Evolutionary conservation across 768 basidiomycete genomes (phyloP), one percentile per base, ranked within the genome.

Genomic region (Boletus eberwhitei): DNA sequence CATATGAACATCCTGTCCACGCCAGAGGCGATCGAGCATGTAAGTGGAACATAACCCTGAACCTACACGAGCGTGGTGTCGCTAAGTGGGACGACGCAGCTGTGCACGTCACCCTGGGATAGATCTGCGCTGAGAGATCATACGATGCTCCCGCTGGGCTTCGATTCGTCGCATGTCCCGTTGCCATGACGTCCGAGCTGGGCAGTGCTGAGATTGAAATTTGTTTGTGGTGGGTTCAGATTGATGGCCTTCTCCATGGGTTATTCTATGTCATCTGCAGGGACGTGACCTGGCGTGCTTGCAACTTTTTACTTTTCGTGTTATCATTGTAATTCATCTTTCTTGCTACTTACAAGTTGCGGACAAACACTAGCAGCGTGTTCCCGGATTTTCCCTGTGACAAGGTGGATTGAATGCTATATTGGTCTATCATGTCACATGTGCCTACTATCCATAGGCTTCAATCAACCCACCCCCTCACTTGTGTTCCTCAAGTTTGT

Each of bases 1-100:
- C 86, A 91, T 60, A 90, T 92, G 88, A 88, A 91, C 63, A 70
- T 92, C 21, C 63, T 92, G 14, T 77, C 85, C 9, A 73, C 73
- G 12, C 47, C 65, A 5, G 84, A 87, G 39, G 87, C 87, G 12
- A 62, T 76, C 17, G 72, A 72, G 36, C 85, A 90, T 66, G 90
- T 90, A 32, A 51, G 68, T 59, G n/a, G 24, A 8, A 29, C 47
- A 8, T 24, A 16, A 26, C 24, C 37, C n/a, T 4, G 17, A 14
- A 17, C 11, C 4, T n/a, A 41, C 9, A 9, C 4, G 21, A 21
- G 13, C 7, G 16, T 12, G 31, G 22, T 13, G 34, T 49, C 3
- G 17, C 50, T 65, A 13, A 66, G n/a, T 43, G 36, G 21, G 44
- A 38, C 8, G 22, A 47, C n/a, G 38, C 53, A 89, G 88, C 71